phyloP scores from a whole-genome alignment of 441 rosid genomes.

The Eugenia klotzschiana region DNA sequence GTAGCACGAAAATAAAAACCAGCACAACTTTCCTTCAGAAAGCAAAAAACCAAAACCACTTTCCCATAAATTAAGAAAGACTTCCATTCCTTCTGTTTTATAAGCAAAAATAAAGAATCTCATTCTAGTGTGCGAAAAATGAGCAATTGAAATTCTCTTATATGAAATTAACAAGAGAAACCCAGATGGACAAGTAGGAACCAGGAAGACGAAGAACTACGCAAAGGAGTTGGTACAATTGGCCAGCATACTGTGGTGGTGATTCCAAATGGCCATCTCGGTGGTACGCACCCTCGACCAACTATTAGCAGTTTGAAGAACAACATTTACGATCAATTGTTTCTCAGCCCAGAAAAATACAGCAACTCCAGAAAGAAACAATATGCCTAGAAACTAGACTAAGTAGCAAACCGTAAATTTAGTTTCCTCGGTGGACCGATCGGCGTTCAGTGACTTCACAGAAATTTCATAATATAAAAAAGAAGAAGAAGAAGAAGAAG shows the following conservation, averaged over 20 bases:
- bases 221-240: not conserved
- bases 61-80: not conserved
- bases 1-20: not conserved
- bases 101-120: not conserved
- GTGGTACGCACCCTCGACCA: not conserved
- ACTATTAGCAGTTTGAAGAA: not conserved
- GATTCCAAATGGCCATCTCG: not conserved
- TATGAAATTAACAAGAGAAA: not conserved
- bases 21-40: not conserved
- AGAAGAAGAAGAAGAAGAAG: not conserved
- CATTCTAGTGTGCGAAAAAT: not conserved
- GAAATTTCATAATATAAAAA: not conserved
- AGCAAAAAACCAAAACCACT: not conserved
- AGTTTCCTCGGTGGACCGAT: not conserved
- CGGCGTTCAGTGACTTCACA: not conserved
- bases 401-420: not conserved
- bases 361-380: not conserved
- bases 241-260: not conserved
- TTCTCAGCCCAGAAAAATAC: not conserved
- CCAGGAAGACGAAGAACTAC: not conserved
- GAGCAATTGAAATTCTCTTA: not conserved
- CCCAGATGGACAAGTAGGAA: not conserved
- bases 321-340: not conserved
- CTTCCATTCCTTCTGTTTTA: not conserved
- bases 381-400: not conserved